phyloP scores from a whole-genome alignment of 768 basidiomycete genomes.

The Crucibulum laeve region DNA sequence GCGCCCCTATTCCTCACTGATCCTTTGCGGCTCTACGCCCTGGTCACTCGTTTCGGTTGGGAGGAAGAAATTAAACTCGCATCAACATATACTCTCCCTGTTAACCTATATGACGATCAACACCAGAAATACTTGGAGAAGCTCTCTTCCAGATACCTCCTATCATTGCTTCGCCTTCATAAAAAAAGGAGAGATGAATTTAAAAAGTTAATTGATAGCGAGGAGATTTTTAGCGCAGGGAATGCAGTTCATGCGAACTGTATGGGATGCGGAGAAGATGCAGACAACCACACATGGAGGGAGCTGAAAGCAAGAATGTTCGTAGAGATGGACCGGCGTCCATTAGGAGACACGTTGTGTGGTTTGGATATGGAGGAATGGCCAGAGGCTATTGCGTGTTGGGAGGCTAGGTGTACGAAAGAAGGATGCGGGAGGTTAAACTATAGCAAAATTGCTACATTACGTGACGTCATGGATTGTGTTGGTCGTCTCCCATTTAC shows the following conservation, averaged over 20 bases:
- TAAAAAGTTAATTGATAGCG: slow-evolving; percentile 28
- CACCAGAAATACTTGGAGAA: slow-evolving; percentile 24
- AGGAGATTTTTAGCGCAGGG: slow-evolving; percentile 30
- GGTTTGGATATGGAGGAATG: slow-evolving; percentile 38
- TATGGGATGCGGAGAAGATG: slow-evolving; percentile 23
- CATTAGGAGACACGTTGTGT: slow-evolving; percentile 31
- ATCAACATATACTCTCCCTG: slow-evolving; percentile 32
- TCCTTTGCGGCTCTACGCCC: slow-evolving; percentile 43
- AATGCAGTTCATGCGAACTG: slow-evolving; percentile 27
- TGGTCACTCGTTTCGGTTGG: slow-evolving; percentile 41
- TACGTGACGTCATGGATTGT: slow-evolving; percentile 25
- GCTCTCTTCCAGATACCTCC: slow-evolving; percentile 28
- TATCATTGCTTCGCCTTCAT: slow-evolving; percentile 36
- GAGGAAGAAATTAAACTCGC: slow-evolving; percentile 37
- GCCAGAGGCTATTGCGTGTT: slow-evolving; percentile 35
- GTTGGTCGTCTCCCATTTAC: slow-evolving; percentile 25
- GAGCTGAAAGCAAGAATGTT: slow-evolving; percentile 34
- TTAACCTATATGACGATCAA: slow-evolving; percentile 32
- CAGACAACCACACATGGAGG: slow-evolving; percentile 34
- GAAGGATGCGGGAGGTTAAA: slow-evolving; percentile 24
- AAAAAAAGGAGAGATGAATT: slow-evolving; percentile 33
- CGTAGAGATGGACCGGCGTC: slow-evolving; percentile 32
- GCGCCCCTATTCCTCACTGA: slow-evolving; percentile 36
- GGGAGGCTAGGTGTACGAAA: slow-evolving; percentile 29
- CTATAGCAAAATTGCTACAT: slow-evolving; percentile 29